A percentile compares a stretch with the other conserved stretches of the same genome.
Evolutionary conservation across 192 early-diverging fungal genomes (phyloP).

Genomic region (Rhizoclosmatium globosum): DNA sequence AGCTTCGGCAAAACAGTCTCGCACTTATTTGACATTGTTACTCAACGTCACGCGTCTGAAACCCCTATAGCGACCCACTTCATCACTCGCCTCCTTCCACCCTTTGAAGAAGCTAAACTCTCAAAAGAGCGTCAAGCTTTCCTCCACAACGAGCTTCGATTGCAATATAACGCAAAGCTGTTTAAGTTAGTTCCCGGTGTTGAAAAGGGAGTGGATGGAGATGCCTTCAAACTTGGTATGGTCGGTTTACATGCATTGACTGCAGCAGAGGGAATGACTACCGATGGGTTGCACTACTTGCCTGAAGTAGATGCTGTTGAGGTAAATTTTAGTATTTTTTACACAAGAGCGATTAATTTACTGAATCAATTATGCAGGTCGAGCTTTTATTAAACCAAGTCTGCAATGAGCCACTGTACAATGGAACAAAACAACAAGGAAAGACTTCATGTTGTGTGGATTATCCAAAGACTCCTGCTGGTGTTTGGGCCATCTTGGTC

Average conservation of each 20-base stretch:
- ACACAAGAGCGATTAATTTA: conserved; percentile 62
- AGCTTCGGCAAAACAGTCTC: conserved; percentile 39
- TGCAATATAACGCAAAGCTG: conserved; percentile 52
- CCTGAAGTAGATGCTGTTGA: conserved; percentile 54
- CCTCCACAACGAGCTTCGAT: conserved; percentile 62
- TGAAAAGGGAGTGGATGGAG: background rate
- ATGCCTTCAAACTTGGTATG: conserved; percentile 40
- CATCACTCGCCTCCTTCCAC: conserved; percentile 38
- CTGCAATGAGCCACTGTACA: conserved; percentile 1
- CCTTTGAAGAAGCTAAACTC: conserved; percentile 49
- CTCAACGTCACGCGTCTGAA: background rate
- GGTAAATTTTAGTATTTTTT: conserved; percentile 56
- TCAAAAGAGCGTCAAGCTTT: conserved; percentile 51
- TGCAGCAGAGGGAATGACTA: conserved; percentile 50
- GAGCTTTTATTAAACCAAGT: conserved; percentile 24
- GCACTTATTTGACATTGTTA: conserved; percentile 8
- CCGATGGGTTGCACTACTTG: conserved; percentile 78
- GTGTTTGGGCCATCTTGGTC: conserved; percentile 10
- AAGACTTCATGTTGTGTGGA: conserved; percentile 22
- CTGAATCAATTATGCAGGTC: conserved; percentile 48
- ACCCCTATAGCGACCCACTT: conserved; percentile 19
- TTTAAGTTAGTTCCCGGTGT: conserved; percentile 11
- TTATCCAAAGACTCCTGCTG: background rate
- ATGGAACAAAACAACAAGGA: conserved; percentile 15
- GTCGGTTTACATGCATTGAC: conserved; percentile 45